Evolutionary conservation across 352 stramenopile genomes (phyloP), one percentile per base, ranked within the genome.

Genomic region (Phytophthora palmivora): DNA sequence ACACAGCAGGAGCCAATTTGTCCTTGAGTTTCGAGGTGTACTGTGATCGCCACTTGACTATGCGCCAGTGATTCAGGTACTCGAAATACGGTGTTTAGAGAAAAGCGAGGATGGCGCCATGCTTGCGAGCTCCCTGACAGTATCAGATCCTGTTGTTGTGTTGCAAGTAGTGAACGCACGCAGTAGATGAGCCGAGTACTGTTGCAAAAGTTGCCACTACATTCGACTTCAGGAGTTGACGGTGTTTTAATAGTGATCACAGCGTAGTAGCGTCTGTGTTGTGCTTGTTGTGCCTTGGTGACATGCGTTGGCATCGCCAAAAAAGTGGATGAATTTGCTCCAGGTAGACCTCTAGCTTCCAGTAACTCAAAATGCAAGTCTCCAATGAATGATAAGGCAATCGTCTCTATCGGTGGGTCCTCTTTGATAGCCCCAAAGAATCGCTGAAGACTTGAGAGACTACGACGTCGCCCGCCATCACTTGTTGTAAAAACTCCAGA

Each of bases 341-440:
- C 11, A 12, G 68, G 50, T 11, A 72, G 42, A 11, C 67, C 63
- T 12, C 79, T 58, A 15, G 76, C 79, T 37, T 89, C 82, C 6
- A 91, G 58, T 1, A 91, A 24, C 33, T 91, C 82, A 15, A 91
- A 72, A 16, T 84, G 57, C 15, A 91, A 19, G 34, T 81, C 78
- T 16, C 82, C 82, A 18, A 91, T 88, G 38, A 91, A 91, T 28
- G 58, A 65, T 32, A 51, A 50, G 6, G 45, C 64, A 28, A 72
- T 65, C 6, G 45, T n/a, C 14, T 65, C 58, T 19, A 51, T 49
- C 19, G 64, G 58, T 18, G 72, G 48, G 26, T 74, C 60, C 24
- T 67, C 44, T 12, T 67, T 58, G 21, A 62, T 63, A 2, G 38
- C 53, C 7, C 52, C 56, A 52, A 72, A 70, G 56, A 76, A 72